Percentiles rank a stretch among this genome's conserved stretches.
Conservation (phyloP, 305 asterid genomes). For the Striga hermonthica region DNA sequence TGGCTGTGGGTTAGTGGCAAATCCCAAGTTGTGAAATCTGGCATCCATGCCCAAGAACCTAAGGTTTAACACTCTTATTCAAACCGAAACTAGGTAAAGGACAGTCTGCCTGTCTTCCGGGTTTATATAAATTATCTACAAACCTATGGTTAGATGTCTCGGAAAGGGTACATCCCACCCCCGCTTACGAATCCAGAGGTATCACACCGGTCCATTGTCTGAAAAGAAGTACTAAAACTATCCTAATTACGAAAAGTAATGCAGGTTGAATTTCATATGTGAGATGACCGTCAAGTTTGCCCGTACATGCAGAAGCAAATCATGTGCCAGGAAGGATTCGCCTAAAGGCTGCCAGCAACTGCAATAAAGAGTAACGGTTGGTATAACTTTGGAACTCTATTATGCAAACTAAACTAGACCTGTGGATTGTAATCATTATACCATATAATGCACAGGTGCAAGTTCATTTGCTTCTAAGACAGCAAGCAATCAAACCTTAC, state of each 20-base stretch:
- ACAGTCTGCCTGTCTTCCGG: slow-evolving; percentile 91
- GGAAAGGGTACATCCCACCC: slow-evolving; percentile 63
- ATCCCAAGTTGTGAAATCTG: slow-evolving; percentile 63
- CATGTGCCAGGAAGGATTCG: slow-evolving; percentile 44
- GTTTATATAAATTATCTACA: slow-evolving; percentile 42
- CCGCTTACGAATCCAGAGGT: slow-evolving; percentile 98
- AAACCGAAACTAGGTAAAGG: slow-evolving; percentile 49
- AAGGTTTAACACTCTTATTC: slow-evolving; percentile 41
- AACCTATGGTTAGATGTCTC: slow-evolving; percentile 75
- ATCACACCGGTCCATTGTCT: slow-evolving; percentile 85
- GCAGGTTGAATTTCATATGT: slow-evolving; percentile 29
- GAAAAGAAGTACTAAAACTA: slow-evolving; percentile 20
- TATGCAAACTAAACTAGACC: not conserved
- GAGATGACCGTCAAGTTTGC: slow-evolving; percentile 23
- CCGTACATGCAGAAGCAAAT: slow-evolving; percentile 34
- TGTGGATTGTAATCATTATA: slow-evolving; percentile 9
- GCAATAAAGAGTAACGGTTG: slow-evolving; percentile 13
- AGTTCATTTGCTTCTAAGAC: slow-evolving; percentile 5
- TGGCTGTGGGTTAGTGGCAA: slow-evolving; percentile 61
- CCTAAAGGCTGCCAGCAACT: slow-evolving; percentile 19
- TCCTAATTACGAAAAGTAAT: slow-evolving; percentile 35
- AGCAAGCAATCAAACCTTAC: not conserved
- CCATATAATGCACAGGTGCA: slow-evolving; percentile 5
- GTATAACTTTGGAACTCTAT: too few relatives aligned
- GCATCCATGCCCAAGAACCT: slow-evolving; percentile 68